A percentile compares a stretch with the other conserved stretches of the same genome.
Evolutionary conservation across 192 early-diverging fungal species (phyloP).

Genomic region (Linnemannia hyalina): DNA sequence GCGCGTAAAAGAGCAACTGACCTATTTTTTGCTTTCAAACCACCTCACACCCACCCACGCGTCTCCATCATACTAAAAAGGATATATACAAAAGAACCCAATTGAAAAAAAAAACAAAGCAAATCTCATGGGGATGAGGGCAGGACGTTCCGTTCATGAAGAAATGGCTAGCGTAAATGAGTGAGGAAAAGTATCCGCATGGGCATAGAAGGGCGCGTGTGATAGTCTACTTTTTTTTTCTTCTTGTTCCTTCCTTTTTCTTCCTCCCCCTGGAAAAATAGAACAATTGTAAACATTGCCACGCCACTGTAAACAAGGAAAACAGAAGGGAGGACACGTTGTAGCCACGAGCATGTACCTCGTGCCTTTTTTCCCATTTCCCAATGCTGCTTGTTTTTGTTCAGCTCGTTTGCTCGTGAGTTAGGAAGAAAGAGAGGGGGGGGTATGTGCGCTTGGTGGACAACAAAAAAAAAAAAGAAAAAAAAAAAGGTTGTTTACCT

Average conservation of each 20-base stretch:
- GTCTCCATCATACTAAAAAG: not conserved
- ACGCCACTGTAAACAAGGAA: not conserved
- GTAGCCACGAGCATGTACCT: slow-evolving; percentile 3
- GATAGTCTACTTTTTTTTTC: not conserved
- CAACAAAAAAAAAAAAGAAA: slow-evolving; percentile 5
- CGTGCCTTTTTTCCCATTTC: not conserved
- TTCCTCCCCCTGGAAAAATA: not conserved
- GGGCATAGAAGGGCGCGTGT: not conserved
- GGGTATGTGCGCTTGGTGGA: not conserved
- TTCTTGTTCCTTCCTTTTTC: too few relatives aligned
- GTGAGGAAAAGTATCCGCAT: not conserved
- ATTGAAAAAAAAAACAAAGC: not conserved
- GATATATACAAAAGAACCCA: not conserved
- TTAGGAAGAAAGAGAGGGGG: not conserved
- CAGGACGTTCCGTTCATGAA: not conserved
- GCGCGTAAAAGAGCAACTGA: not conserved
- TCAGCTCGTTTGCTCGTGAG: not conserved
- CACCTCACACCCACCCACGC: not conserved
- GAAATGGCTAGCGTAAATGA: not conserved
- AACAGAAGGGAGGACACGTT: not conserved
- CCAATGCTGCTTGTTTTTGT: not conserved
- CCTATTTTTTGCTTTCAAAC: not conserved
- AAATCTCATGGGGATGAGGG: not conserved
- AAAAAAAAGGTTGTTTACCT: too few relatives aligned
- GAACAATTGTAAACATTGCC: not conserved